Evolutionary conservation across 148 eudicot genomes (phyloP).

Genomic region (Silene latifolia): DNA sequence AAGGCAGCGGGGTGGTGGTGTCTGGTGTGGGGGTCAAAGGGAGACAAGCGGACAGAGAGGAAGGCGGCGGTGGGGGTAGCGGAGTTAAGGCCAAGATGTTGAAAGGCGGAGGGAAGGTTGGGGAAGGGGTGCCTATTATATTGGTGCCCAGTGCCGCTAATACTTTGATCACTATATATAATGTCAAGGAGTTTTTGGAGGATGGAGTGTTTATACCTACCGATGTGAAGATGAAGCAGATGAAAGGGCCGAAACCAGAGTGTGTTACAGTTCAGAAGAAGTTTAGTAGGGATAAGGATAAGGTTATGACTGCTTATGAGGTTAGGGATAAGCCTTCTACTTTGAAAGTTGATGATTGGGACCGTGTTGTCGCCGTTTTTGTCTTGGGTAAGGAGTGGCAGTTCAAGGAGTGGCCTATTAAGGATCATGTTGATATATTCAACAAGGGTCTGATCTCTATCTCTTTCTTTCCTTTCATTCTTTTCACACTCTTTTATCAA

Average conservation of each 20-base stretch:
- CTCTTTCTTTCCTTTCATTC: neutral
- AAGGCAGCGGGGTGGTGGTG: slow-evolving; percentile 47
- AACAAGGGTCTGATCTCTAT: slow-evolving; percentile 50
- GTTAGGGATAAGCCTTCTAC: slow-evolving; percentile 93
- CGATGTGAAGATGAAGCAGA: slow-evolving; percentile 80
- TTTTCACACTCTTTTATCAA: neutral
- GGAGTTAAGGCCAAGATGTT: slow-evolving; percentile 56
- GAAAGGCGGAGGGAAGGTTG: slow-evolving; percentile 55
- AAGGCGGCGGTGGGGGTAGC: slow-evolving; percentile 22
- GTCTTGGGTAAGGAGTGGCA: slow-evolving; percentile 98
- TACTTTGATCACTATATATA: slow-evolving; percentile 85
- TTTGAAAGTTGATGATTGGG: slow-evolving; percentile 87
- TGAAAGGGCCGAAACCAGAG: slow-evolving; percentile 85
- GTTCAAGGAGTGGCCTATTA: slow-evolving; percentile 90
- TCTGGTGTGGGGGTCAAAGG: slow-evolving; percentile 31
- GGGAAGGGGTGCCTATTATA: slow-evolving; percentile 94
- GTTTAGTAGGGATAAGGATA: slow-evolving; percentile 77
- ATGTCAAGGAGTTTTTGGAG: slow-evolving; percentile 96
- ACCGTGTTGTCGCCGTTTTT: slow-evolving; percentile 88
- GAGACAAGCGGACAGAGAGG: slow-evolving; percentile 37
- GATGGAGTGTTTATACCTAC: slow-evolving; percentile 84
- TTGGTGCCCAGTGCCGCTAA: slow-evolving; percentile 84
- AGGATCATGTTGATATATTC: slow-evolving; percentile 89
- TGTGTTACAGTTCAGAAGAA: slow-evolving; percentile 96
- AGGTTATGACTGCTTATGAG: slow-evolving; percentile 85